Evolutionary conservation across 805 yeast genomes (phyloP), one percentile per base, ranked within the genome.

Genomic region (Myxozyma neglecta): DNA sequence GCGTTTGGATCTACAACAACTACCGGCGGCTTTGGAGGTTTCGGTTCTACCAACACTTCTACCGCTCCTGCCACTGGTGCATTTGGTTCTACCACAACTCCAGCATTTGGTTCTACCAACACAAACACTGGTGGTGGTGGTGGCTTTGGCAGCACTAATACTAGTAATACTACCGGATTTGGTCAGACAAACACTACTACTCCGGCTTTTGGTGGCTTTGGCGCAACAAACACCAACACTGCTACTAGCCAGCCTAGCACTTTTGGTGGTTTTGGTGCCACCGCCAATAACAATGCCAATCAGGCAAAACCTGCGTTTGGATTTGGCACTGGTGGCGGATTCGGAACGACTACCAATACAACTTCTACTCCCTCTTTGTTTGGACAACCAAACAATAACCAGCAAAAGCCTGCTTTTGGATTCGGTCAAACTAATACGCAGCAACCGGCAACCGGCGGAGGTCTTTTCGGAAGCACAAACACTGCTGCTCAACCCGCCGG

Each of bases 391-490:
- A 46, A 40, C 16, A 56, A 64, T n/a, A 16, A 39, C 2, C 59
- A 56, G 43, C 62, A 59, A n/a, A 55, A 55, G 34, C 53, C 57
- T 18, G 42, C 62, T 2, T 61, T 65, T 60, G 67, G 67, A 2
- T 53, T 50, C 20, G 59, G 60, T 5, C 64, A 61, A 37, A 67
- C 65, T n/a, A 54, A 50, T 16, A 42, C 55, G 46, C 61, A 50
- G 35, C 55, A 48, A 13, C 51, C 67, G 35, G 49, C 54, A 34
- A 53, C 67, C 3, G 65, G 29, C 29, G 29, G 68, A 44, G 63
- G 67, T 34, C 58, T 79, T 51, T 79, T 80, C 68, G 83, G 83
- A 39, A 58, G 70, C 35, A 72, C 74, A 44, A 72, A 56, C 5
- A 73, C 74, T 48, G 73, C 55, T n/a, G 57, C 70, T 14, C 57